Evolutionary conservation across 495 filamentous ascomycete genomes (phyloP).

Genomic region (Penicillium flavigenum): DNA sequence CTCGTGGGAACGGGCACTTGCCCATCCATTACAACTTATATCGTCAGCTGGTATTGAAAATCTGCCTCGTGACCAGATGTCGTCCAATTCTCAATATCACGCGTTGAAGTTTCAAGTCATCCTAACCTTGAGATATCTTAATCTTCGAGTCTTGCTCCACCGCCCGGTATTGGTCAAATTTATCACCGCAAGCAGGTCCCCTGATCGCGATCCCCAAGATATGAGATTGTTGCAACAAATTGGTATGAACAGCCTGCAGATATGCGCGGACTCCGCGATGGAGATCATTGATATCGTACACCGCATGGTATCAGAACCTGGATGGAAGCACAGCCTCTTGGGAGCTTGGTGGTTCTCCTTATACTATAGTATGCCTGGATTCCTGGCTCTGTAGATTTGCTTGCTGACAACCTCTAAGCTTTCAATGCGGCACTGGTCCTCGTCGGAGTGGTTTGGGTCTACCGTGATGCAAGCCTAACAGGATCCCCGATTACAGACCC

Average conservation of each 20-base stretch:
- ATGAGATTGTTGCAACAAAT: constrained; percentile 30
- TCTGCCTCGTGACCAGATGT: constrained; percentile 1
- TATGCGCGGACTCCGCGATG: constrained; percentile 39
- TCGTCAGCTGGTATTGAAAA: background rate
- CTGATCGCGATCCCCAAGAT: constrained; percentile 28
- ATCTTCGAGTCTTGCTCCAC: constrained; percentile 39
- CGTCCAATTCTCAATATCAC: constrained; percentile 8
- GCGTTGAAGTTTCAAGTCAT: constrained; percentile 34
- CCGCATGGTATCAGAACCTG: constrained; percentile 24
- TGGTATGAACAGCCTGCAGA: constrained; percentile 38
- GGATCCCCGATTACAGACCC: constrained; percentile 9
- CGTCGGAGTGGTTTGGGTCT: constrained; percentile 32
- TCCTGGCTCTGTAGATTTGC: background rate
- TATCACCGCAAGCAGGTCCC: constrained; percentile 28
- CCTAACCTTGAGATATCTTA: constrained; percentile 37
- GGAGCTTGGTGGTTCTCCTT: constrained; percentile 47
- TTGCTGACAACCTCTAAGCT: constrained; percentile 18
- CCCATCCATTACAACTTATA: constrained; percentile 14
- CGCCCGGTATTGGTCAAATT: constrained; percentile 42
- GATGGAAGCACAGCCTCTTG: constrained; percentile 29
- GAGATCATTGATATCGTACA: constrained; percentile 39
- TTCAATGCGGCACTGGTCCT: constrained; percentile 45
- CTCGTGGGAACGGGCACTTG: constrained; percentile 21
- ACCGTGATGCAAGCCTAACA: constrained; percentile 16
- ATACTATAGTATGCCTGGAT: constrained; percentile 37